These are phyloP conservation scores for Globisporangium acanthophoron DNA, from an alignment of 352 stramenopile species.

Conservation along the genomic window DNA sequence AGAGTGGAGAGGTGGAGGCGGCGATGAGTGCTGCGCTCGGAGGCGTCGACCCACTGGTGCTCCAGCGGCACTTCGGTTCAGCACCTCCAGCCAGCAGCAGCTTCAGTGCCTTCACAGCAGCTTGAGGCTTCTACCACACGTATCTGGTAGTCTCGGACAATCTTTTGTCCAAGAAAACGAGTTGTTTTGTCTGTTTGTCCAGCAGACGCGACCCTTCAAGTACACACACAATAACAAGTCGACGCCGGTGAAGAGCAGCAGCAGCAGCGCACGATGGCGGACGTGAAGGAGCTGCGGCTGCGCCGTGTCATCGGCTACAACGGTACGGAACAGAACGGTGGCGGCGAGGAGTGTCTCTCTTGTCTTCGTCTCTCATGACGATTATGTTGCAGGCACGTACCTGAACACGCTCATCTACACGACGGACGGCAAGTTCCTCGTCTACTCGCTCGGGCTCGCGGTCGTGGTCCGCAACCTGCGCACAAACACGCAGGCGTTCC, in stretches of 20 bases:
- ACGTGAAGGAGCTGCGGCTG: constrained; percentile 69
- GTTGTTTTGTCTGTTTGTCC: no score
- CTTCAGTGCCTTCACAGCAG: no score
- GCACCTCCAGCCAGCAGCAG: neutral
- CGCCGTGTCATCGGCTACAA: constrained; percentile 81
- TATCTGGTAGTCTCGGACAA: no score
- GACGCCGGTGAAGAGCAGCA: neutral
- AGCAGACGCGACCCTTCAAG: no score
- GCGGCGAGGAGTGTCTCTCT: neutral
- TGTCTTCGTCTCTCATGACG: neutral
- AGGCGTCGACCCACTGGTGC: constrained; percentile 29
- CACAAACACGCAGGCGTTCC: constrained; percentile 78
- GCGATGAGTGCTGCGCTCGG: constrained; percentile 15
- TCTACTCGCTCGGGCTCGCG: constrained; percentile 84
- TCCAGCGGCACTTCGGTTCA: constrained; percentile 21
- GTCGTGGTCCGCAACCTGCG: constrained; percentile 82
- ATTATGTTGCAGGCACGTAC: constrained; percentile 28
- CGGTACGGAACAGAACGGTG: constrained; percentile 20
- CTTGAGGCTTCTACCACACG: no score
- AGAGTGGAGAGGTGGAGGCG: constrained; percentile 13
- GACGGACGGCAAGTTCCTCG: constrained; percentile 69
- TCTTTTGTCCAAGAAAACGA: no score
- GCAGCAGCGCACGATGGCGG: constrained; percentile 31
- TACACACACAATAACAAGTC: no score
- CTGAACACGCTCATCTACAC: constrained; percentile 77